Evolutionary conservation across 2,329 filamentous ascomycete species (phyloP), one percentile per base, ranked within the genome.

Genomic region (Trematosphaeria pertusa): DNA sequence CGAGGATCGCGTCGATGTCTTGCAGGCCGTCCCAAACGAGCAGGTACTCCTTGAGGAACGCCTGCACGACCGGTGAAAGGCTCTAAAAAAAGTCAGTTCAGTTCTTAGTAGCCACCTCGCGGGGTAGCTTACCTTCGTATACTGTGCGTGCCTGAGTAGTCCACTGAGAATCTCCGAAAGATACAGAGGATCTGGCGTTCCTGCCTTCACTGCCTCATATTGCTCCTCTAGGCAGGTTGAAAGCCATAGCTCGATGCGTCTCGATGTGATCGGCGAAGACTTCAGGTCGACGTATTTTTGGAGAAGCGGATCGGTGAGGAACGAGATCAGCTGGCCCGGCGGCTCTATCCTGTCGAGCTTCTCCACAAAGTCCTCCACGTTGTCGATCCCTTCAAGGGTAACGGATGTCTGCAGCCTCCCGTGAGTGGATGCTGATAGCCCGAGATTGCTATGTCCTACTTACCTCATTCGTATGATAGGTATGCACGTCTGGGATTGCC

Each of bases 251-350:
- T 69, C 52, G 18, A 75, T 63, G 18, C 73, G 54, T 14, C 54
- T 48, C 33, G 55, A 52, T 10, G 54, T 48, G 3, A 62, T 60
- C 8, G 61, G 56, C 2, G 69, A 66, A 10, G 69, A 62, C 6
- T 51, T 68, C n/a, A 88, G 73, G 24, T 90, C 74, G 18, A 93
- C 77, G 43, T 78, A 82, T 64, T 93, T 94, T 66, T 93, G 89
- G 1, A 93, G 80, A 21, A 95, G 75, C 3, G 87, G 87, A 62
- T 95, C 88, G 2, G 82, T 83, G 11, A 95, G 75, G 3, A 89
- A 84, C 4, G 91, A 88, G 31, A 91, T 84, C 2, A 95, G 78
- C 70, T 96, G 91, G 53, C 88, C 91, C 0, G 91, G 91, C 31
- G 91, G 75, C 68, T 94, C 88, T 19, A 96, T 85, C 56, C 81